A percentile compares a stretch with the other conserved stretches of the same genome.
These are phyloP conservation scores for Amanita pseudoporphyria DNA, from an alignment of 768 basidiomycete species.

Conservation along the genomic window DNA sequence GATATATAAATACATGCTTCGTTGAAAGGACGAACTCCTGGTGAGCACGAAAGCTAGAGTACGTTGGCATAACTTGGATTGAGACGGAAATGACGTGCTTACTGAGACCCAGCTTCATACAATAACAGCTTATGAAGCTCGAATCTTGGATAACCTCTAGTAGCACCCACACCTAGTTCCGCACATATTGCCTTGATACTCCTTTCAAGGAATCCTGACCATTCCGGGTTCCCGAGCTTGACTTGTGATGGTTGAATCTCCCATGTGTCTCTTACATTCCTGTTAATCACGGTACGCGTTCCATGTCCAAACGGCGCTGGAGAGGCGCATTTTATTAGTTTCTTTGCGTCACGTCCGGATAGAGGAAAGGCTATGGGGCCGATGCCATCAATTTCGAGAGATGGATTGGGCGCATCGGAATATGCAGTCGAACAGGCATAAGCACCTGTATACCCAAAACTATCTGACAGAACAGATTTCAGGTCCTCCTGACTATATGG, in stretches of 20 bases:
- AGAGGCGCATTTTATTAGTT: conserved; percentile 23
- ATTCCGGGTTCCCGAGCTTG: conserved; percentile 30
- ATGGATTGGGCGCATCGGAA: conserved; percentile 30
- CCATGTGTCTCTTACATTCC: conserved; percentile 38
- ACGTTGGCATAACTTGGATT: background rate
- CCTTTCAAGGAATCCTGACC: conserved; percentile 21
- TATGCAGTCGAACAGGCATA: conserved; percentile 10
- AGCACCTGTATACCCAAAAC: conserved; percentile 1
- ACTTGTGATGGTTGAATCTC: conserved; percentile 34
- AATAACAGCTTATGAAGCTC: conserved; percentile 39
- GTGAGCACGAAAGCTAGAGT: conserved; percentile 37
- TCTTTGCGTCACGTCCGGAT: conserved; percentile 26
- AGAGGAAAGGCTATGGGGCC: conserved; percentile 37
- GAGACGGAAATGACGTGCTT: conserved; percentile 16
- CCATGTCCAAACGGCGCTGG: conserved; percentile 39
- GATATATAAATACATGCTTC: too few relatives aligned
- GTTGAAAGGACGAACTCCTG: conserved; percentile 41
- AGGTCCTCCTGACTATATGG: background rate
- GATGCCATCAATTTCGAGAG: conserved; percentile 26
- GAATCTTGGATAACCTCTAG: conserved; percentile 19
- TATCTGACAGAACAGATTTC: background rate
- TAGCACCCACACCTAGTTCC: conserved; percentile 25
- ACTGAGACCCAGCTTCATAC: conserved; percentile 42
- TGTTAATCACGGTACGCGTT: conserved; percentile 32
- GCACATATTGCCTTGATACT: conserved; percentile 23